Conservation (phyloP, 2,329 filamentous ascomycete species). For the Macroventuria anomochaeta region DNA sequence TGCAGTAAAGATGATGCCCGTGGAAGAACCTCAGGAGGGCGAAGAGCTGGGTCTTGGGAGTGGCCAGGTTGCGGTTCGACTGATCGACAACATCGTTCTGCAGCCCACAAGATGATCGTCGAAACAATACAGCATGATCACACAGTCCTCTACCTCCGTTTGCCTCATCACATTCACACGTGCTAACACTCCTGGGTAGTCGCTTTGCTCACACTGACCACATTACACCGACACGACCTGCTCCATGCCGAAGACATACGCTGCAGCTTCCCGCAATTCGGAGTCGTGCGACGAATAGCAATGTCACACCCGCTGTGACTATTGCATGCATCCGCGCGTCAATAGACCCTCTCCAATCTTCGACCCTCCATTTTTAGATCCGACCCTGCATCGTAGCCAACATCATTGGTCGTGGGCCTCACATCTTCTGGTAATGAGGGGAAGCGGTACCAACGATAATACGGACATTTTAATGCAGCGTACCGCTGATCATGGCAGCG, state of each 20-base stretch:
- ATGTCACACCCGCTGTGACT: neutral
- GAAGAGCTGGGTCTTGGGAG: conserved; percentile 76
- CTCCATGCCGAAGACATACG: no score
- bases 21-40: conserved; percentile 71
- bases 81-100: conserved; percentile 93
- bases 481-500: neutral
- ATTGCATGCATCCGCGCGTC: neutral
- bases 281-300: neutral
- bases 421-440: neutral
- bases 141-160: neutral
- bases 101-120: conserved; percentile 30
- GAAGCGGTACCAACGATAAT: neutral
- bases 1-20: conserved; percentile 85
- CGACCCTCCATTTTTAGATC: neutral
- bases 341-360: neutral
- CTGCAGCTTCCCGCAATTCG: neutral
- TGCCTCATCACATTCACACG: neutral
- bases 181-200: neutral
- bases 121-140: neutral
- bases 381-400: neutral
- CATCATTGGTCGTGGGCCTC: neutral
- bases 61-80: conserved; percentile 75
- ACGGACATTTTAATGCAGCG: neutral
- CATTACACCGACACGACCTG: no score
- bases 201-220: no score